Evolutionary conservation across 768 basidiomycete genomes (phyloP), one percentile per base, ranked within the genome.

Genomic region (Rhizopogon sp.): DNA sequence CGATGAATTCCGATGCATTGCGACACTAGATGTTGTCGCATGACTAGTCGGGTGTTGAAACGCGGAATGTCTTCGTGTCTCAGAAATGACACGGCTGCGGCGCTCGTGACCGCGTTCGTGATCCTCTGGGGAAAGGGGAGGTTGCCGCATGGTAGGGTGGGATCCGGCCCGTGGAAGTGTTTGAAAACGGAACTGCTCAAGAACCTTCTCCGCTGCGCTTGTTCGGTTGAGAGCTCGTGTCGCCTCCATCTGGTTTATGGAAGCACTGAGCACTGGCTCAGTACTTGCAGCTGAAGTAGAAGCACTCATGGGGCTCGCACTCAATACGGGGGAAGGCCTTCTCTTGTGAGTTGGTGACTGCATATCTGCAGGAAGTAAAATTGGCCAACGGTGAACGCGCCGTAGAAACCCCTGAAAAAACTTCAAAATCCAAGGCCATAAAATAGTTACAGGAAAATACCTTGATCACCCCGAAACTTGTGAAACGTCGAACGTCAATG

Each of bases 381-480:
- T 74, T 0, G 96, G 97, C 78, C 87, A 98, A n/a, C 94, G 84
- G 66, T 97, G 92, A 0, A 98, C 87, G 41, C 97, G 79, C 11
- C 93, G 86, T 14, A 99, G 77, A 67, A 98, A 98, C 0, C 95
- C 96, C 85, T 90, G 57, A 1, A 17, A 31, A 3, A 13, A 14
- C 17, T 20, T 40, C 56, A 25, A 52, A 43, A 37, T 37, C 6
- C 20, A 22, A 37, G 14, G 14, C 22, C 20, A 37, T 25, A 25
- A 16, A 49, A 25, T 14, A 25, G 5, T 49, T 2, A 22, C 8
- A 22, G 9, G 20, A 10, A 49, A 60, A 14, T 66, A 84, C 90
- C 73, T 99, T 99, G 73, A 99, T 96, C 22, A 98, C 90, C 5
- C 97, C 97, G 64, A 98, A 99, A 57, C 90, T 94, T 16, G 93